Evolutionary conservation across 164 flowering plant species (phyloP), one percentile per base, ranked within the genome.

Genomic region (Platanus orientalis): DNA sequence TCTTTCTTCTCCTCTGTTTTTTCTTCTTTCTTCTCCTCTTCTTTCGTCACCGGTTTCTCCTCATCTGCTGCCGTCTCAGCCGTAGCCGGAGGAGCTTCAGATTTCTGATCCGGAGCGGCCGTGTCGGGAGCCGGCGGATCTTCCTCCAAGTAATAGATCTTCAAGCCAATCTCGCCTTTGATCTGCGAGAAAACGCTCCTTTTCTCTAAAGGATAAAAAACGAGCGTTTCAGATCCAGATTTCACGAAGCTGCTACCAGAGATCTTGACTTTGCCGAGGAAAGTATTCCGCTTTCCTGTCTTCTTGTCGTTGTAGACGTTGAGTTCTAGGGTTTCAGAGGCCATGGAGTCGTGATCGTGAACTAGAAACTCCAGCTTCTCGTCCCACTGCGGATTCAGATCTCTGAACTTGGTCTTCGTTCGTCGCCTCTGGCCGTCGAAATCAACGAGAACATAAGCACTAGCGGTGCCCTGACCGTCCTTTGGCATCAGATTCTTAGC

Each of bases 391-490:
- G 98, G 98, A 62, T 93, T 93, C 48, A 93, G 86, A 73, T 93
- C 97, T 32, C 87, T 62, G 63, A 67, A 67, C 52, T 74, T 86
- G 10, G 96, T 90, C 75, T 80, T 84, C 1, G 98, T 90, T 12
- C 98, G 81, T 25, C 91, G 74, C 16, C 94, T 57, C 71, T 93
- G 98, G 28, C 94, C 91, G 50, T 93, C 94, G 80, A 79, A 93
- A 58, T 90, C 94, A 6, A 89, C 87, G 20, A 85, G 75, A 7
- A 77, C 98, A 60, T 87, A 90, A 6, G 98, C 83, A 58, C 96
- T 89, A 1, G 97, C 83, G 9, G 97, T 90, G 6, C 98, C 98
- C 60, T 93, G 95, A 9, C 98, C 98, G 75, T 93, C 98, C 60
- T 93, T 93, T 0, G 98, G 98, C 96, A 93, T 87, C 58, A 93